Percentiles rank a stretch among this genome's conserved stretches.
These are phyloP conservation scores for Penicillium cosmopolitanum DNA, from an alignment of 495 filamentous ascomycete species.

Conservation along the genomic window DNA sequence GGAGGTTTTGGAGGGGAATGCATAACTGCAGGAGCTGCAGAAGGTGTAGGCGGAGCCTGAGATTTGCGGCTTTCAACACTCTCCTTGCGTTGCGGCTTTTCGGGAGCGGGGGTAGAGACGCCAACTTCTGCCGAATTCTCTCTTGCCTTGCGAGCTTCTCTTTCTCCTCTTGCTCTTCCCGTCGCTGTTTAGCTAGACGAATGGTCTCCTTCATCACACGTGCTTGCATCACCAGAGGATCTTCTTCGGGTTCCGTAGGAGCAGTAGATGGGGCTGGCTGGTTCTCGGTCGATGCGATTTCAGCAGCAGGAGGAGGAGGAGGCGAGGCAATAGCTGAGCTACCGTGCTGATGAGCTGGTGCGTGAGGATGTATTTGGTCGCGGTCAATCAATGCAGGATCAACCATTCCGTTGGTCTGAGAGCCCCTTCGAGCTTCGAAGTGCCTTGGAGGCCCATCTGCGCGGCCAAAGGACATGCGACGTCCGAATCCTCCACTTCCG, in stretches of 20 bases:
- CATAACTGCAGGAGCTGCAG: conserved; percentile 25
- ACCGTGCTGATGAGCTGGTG: conserved; percentile 30
- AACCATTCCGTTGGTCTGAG: conserved; percentile 46
- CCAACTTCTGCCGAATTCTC: conserved; percentile 82
- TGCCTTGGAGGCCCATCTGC: conserved; percentile 49
- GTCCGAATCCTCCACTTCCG: conserved; percentile 72
- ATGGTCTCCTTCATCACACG: conserved; percentile 83
- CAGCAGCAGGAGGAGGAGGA: conserved; percentile 48
- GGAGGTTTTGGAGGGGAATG: conserved; percentile 57
- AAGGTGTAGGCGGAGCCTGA: conserved; percentile 26
- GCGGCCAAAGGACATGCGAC: conserved; percentile 59
- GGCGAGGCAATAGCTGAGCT: conserved; percentile 50
- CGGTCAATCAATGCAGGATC: conserved; percentile 36
- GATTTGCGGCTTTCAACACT: conserved; percentile 32
- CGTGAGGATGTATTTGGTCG: conserved; percentile 31
- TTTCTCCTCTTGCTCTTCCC: conserved; percentile 76
- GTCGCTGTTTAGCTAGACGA: conserved; percentile 75
- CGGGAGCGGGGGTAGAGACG: conserved; percentile 71
- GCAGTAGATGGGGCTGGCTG: conserved; percentile 28
- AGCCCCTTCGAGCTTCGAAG: conserved; percentile 50
- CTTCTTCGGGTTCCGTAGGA: conserved; percentile 50
- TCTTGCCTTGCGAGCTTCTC: conserved; percentile 81
- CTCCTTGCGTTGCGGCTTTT: conserved; percentile 56
- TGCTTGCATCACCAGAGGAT: conserved; percentile 71
- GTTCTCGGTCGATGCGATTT: conserved; percentile 46